These are phyloP conservation scores for Hemisphaericaspora lyxosophila DNA, from an alignment of 1,139 yeast genomes.

Conservation along the genomic window DNA sequence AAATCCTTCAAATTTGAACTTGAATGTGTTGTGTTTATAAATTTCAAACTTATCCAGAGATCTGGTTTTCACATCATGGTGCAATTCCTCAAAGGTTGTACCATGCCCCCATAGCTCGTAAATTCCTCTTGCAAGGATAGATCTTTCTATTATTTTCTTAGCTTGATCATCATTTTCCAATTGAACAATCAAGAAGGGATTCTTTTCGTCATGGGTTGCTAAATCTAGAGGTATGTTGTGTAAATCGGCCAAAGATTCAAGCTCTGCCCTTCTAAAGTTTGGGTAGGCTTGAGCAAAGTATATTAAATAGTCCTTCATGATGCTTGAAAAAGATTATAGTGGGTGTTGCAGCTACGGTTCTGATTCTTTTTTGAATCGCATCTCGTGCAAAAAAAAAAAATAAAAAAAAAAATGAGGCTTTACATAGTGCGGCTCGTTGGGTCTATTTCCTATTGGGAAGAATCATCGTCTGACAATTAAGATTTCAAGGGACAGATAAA, in stretches of 20 bases:
- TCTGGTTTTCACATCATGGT: slow-evolving; percentile 45
- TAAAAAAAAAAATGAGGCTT: background rate
- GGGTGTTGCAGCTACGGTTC: background rate
- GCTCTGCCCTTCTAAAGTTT: slow-evolving; percentile 75
- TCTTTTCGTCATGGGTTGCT: slow-evolving; percentile 52
- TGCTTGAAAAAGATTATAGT: background rate
- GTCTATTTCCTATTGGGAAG: background rate
- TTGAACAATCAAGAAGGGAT: slow-evolving; percentile 72
- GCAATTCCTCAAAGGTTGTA: slow-evolving; percentile 52
- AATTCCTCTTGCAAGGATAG: slow-evolving; percentile 71
- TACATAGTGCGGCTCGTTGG: background rate
- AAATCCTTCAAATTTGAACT: slow-evolving; percentile 77
- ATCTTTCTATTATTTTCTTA: slow-evolving; percentile 56
- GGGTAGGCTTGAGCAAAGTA: slow-evolving; percentile 84
- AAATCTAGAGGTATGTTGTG: slow-evolving; percentile 59
- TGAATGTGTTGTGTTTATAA: slow-evolving; percentile 56
- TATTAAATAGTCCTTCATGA: slow-evolving; percentile 62
- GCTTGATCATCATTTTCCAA: slow-evolving; percentile 71
- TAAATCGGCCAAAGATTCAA: slow-evolving; percentile 77
- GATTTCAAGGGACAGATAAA: too few relatives aligned
- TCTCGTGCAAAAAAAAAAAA: slow-evolving; percentile 4
- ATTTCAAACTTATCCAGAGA: slow-evolving; percentile 26
- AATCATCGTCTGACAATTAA: too few relatives aligned
- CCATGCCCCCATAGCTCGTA: slow-evolving; percentile 89
- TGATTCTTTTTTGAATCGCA: background rate